Conservation (phyloP, 2,329 filamentous ascomycete genomes). For the Calonectria fujianensis region DNA sequence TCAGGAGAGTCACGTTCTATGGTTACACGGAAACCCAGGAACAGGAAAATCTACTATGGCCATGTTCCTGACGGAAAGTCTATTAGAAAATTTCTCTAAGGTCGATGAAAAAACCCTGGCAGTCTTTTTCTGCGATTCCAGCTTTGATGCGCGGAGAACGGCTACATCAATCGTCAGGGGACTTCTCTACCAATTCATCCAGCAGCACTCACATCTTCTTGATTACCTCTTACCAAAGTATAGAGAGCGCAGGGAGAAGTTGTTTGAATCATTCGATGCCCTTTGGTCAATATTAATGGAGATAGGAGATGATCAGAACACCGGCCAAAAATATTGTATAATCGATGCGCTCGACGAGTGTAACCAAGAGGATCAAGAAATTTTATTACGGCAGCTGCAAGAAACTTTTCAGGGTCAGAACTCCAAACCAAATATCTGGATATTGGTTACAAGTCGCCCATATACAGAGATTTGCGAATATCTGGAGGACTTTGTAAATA, state of each 20-base stretch:
- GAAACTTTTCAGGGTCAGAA: conserved; percentile 36
- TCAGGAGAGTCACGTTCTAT: conserved; percentile 38
- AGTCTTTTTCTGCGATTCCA: conserved; percentile 54
- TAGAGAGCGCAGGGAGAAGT: conserved; percentile 33
- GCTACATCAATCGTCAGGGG: conserved; percentile 51
- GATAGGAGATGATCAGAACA: conserved; percentile 37
- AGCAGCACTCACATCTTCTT: conserved; percentile 47
- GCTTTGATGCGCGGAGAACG: conserved; percentile 48
- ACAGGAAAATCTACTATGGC: conserved; percentile 53
- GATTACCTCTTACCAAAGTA: conserved; percentile 47
- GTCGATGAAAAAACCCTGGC: conserved; percentile 41
- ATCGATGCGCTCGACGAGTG: conserved; percentile 52
- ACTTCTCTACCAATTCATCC: conserved; percentile 49
- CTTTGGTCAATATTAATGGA: conserved; percentile 48
- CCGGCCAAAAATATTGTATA: conserved; percentile 48
- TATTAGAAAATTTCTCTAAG: conserved; percentile 39
- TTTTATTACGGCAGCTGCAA: conserved; percentile 41
- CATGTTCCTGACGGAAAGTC: conserved; percentile 50
- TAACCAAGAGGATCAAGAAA: conserved; percentile 42
- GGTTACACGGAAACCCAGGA: conserved; percentile 48
- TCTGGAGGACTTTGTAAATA: conserved; percentile 46
- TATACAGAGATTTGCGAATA: conserved; percentile 33
- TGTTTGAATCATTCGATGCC: conserved; percentile 51
- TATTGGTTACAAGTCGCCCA: conserved; percentile 49
- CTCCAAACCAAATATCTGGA: conserved; percentile 27